phyloP scores from a whole-genome alignment of 176 grass and related monocot genomes.

The Tillandsia fasciculata region DNA sequence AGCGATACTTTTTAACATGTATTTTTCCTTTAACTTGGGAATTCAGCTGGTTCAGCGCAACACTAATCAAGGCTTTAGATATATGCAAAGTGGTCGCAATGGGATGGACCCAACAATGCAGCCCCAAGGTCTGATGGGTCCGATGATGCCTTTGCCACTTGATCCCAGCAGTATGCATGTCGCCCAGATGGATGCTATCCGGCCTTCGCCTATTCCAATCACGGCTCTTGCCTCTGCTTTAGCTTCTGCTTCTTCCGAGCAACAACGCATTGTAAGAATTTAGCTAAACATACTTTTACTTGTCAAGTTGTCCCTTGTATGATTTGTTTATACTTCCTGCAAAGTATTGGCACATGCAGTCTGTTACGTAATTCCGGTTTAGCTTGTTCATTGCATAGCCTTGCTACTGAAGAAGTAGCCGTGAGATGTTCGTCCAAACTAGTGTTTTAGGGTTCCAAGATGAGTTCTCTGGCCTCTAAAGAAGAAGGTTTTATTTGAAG shows the following conservation, averaged over 20 bases:
- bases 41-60: constrained; percentile 21
- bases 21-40: neutral
- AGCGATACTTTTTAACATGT: neutral
- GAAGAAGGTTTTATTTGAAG: neutral
- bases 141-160: constrained; percentile 1
- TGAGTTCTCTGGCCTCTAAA: too few species aligned
- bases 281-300: neutral
- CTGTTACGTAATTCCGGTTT: too few species aligned
- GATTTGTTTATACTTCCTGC: neutral
- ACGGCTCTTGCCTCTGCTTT: constrained; percentile 7
- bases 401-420: too few species aligned
- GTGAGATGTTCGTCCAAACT: too few species aligned
- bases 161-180: neutral
- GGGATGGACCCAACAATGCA: constrained; percentile 2
- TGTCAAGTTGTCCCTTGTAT: neutral
- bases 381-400: too few species aligned
- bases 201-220: constrained; percentile 4
- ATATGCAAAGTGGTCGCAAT: constrained; percentile 4
- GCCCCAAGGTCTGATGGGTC: constrained; percentile 12
- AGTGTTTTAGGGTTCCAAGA: too few species aligned
- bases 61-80: constrained; percentile 11
- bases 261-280: constrained; percentile 22
- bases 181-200: constrained; percentile 1
- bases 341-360: neutral
- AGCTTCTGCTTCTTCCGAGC: constrained; percentile 12